A percentile compares a stretch with the other conserved stretches of the same genome.
phyloP scores from a whole-genome alignment of 805 yeast species.

The Candida sonorensis region DNA sequence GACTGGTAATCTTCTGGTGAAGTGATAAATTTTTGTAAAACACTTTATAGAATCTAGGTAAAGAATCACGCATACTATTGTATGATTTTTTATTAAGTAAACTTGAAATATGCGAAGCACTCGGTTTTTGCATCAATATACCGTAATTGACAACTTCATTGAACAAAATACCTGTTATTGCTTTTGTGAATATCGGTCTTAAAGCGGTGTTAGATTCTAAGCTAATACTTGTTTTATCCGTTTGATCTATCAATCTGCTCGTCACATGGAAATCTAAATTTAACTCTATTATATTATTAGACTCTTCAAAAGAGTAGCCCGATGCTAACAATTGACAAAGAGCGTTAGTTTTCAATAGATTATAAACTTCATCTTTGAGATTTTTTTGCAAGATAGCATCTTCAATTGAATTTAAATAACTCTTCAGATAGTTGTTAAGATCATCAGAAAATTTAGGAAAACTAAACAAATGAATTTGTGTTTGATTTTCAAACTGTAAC shows the following conservation, averaged over 20 bases:
- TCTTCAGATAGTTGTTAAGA: constrained; percentile 8
- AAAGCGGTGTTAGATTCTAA: constrained; percentile 9
- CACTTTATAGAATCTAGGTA: no score
- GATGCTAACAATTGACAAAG: constrained; percentile 1
- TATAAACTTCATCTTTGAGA: constrained; percentile 14
- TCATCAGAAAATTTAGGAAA: constrained; percentile 6
- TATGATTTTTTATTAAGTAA: no score
- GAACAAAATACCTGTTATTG: constrained; percentile 8
- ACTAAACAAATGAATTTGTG: constrained; percentile 7
- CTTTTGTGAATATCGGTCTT: constrained; percentile 12
- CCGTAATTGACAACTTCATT: constrained; percentile 6
- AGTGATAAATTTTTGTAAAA: no score
- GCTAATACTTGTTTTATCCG: constrained; percentile 14
- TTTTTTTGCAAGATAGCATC: constrained; percentile 7
- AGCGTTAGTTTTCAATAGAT: constrained; percentile 6
- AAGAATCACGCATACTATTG: no score
- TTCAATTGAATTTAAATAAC: constrained; percentile 8
- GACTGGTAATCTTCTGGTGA: no score
- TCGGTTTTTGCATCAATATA: constrained; percentile 6
- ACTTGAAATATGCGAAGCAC: constrained; percentile 10
- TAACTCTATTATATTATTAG: constrained; percentile 8
- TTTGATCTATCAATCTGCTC: constrained; percentile 13
- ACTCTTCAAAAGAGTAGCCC: not conserved
- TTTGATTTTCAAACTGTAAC: constrained; percentile 1
- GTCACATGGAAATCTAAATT: constrained; percentile 12